Conservation (phyloP, 2,329 filamentous ascomycete species). For the Alternaria sp. region DNA sequence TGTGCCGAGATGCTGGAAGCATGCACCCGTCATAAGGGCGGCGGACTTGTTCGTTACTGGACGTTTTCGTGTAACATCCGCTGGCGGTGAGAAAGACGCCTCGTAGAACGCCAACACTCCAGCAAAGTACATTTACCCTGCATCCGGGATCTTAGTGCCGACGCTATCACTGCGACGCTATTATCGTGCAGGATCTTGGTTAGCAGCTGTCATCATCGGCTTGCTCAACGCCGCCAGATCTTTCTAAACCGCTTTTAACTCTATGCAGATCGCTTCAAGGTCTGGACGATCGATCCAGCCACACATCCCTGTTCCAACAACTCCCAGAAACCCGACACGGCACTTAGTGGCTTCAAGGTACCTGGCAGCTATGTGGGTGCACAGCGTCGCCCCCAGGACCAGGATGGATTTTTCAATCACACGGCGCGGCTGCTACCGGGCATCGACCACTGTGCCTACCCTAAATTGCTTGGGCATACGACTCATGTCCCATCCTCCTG, state of each 20-base stretch:
- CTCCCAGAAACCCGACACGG: conserved; percentile 27
- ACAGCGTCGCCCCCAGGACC: conserved; percentile 32
- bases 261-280: conserved; percentile 39
- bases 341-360: conserved; percentile 28
- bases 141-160: conserved; percentile 38
- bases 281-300: conserved; percentile 36
- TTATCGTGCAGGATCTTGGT: conserved; percentile 42
- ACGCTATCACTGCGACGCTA: conserved; percentile 37
- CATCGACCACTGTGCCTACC: conserved; percentile 33
- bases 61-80: conserved; percentile 18
- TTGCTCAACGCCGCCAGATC: conserved; percentile 39
- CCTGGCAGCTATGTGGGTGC: conserved; percentile 29
- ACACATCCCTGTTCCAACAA: conserved; percentile 29
- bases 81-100: conserved; percentile 22
- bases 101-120: conserved; percentile 20
- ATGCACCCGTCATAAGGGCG: conserved; percentile 24
- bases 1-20: conserved; percentile 24
- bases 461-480: conserved; percentile 36
- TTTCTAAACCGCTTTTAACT: conserved; percentile 30
- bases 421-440: conserved; percentile 35
- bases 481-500: conserved; percentile 33
- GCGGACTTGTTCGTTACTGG: conserved; percentile 30
- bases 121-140: conserved; percentile 35
- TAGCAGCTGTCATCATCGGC: conserved; percentile 39
- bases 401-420: conserved; percentile 33